Evolutionary conservation across 2,329 filamentous ascomycete genomes (phyloP).

Genomic region (Colletotrichum sp.): DNA sequence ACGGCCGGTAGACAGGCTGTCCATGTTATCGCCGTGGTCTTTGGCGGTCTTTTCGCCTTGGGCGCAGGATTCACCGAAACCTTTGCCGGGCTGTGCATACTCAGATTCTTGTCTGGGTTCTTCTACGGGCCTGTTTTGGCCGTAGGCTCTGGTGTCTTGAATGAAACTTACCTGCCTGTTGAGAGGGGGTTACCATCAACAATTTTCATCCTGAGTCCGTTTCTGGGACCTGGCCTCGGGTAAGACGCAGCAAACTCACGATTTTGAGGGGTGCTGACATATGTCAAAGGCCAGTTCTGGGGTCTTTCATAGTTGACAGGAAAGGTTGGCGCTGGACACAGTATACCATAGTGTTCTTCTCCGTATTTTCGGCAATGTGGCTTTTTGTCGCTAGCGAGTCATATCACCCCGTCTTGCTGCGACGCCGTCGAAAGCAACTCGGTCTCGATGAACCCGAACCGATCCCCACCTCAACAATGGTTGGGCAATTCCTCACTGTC

Average conservation of each 20-base stretch:
- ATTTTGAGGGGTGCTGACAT: slow-evolving; percentile 15
- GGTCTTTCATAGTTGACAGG: slow-evolving; percentile 49
- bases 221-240: slow-evolving; percentile 57
- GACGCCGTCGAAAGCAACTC: background rate
- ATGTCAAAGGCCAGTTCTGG: slow-evolving; percentile 46
- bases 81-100: slow-evolving; percentile 56
- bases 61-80: slow-evolving; percentile 57
- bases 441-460: slow-evolving; percentile 23
- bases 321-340: slow-evolving; percentile 60
- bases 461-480: slow-evolving; percentile 30
- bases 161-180: slow-evolving; percentile 50
- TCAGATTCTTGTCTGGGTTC: slow-evolving; percentile 63
- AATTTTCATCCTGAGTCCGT: slow-evolving; percentile 55
- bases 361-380: slow-evolving; percentile 37
- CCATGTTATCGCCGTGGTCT: slow-evolving; percentile 49
- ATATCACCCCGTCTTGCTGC: slow-evolving; percentile 54
- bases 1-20: slow-evolving; percentile 58
- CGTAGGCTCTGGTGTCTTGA: slow-evolving; percentile 52
- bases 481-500: slow-evolving; percentile 46
- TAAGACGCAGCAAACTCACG: slow-evolving; percentile 33
- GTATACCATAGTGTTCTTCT: slow-evolving; percentile 54
- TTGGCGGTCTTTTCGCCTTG: slow-evolving; percentile 60
- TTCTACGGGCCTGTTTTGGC: slow-evolving; percentile 54
- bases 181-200: slow-evolving; percentile 47
- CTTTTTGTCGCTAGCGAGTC: slow-evolving; percentile 55